These are phyloP conservation scores for Vigna reflexopilosa DNA, from an alignment of 306 rosid genomes.

Conservation along the genomic window DNA sequence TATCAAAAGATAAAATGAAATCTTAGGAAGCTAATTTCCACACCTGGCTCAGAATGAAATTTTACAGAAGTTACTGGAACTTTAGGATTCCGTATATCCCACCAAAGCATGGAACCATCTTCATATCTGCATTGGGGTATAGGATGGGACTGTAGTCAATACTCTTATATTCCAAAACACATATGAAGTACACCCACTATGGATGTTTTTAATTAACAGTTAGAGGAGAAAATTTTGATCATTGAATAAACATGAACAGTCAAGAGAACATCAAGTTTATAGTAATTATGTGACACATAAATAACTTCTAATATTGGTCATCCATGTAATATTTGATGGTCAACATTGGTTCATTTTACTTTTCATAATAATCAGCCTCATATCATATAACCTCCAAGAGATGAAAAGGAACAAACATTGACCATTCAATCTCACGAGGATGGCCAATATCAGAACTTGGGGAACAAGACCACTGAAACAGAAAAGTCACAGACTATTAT, in stretches of 20 bases:
- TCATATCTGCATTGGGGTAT: slow-evolving; percentile 65
- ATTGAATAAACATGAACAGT: slow-evolving; percentile 2
- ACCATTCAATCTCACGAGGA: background rate
- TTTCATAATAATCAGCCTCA: background rate
- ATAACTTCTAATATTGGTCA: slow-evolving; percentile 8
- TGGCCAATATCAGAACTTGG: background rate
- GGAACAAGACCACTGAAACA: background rate
- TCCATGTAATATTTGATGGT: background rate
- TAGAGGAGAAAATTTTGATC: background rate
- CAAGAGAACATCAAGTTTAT: slow-evolving; percentile 5
- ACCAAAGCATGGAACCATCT: slow-evolving; percentile 98
- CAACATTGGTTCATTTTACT: background rate
- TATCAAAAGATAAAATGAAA: slow-evolving; percentile 20
- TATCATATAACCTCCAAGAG: background rate
- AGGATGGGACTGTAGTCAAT: slow-evolving; percentile 31
- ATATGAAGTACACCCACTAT: background rate
- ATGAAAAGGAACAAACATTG: background rate
- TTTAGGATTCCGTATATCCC: slow-evolving; percentile 84
- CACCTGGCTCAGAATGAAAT: slow-evolving; percentile 93
- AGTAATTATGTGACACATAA: background rate
- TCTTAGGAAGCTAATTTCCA: slow-evolving; percentile 25
- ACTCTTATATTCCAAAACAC: background rate
- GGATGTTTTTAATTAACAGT: background rate
- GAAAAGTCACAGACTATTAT: background rate
- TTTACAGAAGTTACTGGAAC: slow-evolving; percentile 75